Conservation (phyloP, 208 protist species). For the Trypanosomatidae sp. region DNA sequence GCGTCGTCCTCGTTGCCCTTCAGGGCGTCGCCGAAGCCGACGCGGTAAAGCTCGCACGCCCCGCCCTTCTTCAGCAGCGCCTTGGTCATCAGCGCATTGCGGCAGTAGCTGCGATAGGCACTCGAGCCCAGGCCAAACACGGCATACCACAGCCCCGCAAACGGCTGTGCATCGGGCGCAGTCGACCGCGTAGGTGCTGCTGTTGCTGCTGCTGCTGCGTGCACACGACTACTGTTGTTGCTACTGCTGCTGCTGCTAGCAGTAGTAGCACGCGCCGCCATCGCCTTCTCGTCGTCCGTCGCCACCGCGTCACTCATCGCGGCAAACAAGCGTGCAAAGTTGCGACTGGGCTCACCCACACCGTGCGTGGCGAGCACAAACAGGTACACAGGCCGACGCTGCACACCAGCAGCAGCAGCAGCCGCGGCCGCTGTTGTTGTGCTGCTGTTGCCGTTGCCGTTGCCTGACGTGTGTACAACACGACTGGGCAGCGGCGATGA, state of each 20-base stretch:
- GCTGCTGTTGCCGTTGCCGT: neutral
- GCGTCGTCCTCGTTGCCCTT: constrained; percentile 32
- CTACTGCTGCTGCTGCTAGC: neutral
- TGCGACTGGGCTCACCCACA: constrained; percentile 50
- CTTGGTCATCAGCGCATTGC: constrained; percentile 25
- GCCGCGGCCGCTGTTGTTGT: neutral
- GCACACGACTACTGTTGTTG: too few species aligned
- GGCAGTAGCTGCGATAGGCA: constrained; percentile 94
- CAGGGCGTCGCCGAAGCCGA: constrained; percentile 46
- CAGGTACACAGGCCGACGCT: constrained; percentile 15
- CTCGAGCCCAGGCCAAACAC: constrained; percentile 92
- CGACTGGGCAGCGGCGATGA: too few species aligned
- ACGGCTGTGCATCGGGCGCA: constrained; percentile 7
- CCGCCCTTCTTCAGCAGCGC: constrained; percentile 38
- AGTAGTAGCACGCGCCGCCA: constrained; percentile 19
- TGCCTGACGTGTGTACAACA: neutral
- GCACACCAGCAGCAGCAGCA: neutral
- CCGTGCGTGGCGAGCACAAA: constrained; percentile 60
- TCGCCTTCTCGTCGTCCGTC: too few species aligned
- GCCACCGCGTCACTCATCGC: too few species aligned
- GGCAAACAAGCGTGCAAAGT: constrained; percentile 33
- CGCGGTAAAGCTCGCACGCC: constrained; percentile 25
- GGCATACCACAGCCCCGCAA: constrained; percentile 46
- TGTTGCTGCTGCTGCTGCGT: neutral
- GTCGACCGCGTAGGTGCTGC: neutral